Evolutionary conservation across 2,329 filamentous ascomycete species (phyloP), one percentile per base, ranked within the genome.

Genomic region (Alternaria brassicicola): DNA sequence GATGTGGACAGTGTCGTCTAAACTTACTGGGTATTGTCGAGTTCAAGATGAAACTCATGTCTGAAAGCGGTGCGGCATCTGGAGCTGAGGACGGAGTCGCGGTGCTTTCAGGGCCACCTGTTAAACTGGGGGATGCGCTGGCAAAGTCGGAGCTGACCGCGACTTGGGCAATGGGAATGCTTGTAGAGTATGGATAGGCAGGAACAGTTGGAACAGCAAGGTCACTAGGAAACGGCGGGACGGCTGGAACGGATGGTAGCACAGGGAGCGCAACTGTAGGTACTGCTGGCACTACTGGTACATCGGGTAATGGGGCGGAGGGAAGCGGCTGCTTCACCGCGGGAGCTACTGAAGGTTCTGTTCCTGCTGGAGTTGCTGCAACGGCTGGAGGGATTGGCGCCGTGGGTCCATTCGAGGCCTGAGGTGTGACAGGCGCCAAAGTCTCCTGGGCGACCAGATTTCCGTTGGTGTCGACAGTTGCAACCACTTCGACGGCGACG

Each of bases 211-310:
- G 67, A 12, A 67, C 54, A 19, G 45, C 63, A 31, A 77, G 61
- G 31, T 75, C 66, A 57, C 63, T 73, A 2, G 77, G 76, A 51
- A 77, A 78, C 12, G 71, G 59, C 31, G 74, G 74, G 8, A 77
- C 75, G 2, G 74, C 54, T 7, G 75, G 75, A 8, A 75, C 73
- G 12, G 58, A 47, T 9, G 69, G 51, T 23, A 68, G 61, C 6
- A 31, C 57, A 38, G 45, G 41, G 23, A 25, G 28, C 9, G 52
- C 39, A 21, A 70, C 61, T 19, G 67, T 28, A 8, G 64, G 66
- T 35, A 63, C 49, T 23, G 62, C 19, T 17, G 52, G 52, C 21
- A 42, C 33, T 30, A 52, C 31, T 28, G 57, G 38, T 12, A 55
- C 56, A 19, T 26, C 33, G 10, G 63, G 56, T 49, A 57, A 30